Evolutionary conservation across 768 basidiomycete genomes (phyloP).

Genomic region (Leccinum sublutescens): DNA sequence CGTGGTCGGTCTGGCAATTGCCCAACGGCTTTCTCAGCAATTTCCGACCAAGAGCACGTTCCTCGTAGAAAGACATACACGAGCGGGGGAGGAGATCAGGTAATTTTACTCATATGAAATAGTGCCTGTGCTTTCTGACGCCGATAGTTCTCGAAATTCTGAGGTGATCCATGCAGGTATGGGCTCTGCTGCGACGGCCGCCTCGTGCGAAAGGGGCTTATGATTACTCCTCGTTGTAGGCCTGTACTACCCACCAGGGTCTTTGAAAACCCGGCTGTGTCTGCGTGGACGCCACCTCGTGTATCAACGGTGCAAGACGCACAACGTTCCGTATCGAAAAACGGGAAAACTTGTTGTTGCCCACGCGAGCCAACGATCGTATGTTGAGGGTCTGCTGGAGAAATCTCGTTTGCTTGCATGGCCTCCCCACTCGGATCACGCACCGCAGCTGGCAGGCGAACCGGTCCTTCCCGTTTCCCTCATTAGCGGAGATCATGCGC

Average conservation of each 20-base stretch:
- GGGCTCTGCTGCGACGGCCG: neutral
- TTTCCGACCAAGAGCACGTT: constrained; percentile 72
- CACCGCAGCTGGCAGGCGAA: constrained; percentile 21
- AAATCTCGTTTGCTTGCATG: constrained; percentile 58
- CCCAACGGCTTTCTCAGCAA: constrained; percentile 62
- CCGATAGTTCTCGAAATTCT: constrained; percentile 79
- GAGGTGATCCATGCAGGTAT: constrained; percentile 92
- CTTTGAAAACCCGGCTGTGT: constrained; percentile 84
- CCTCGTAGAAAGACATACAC: constrained; percentile 74
- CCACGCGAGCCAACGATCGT: constrained; percentile 57
- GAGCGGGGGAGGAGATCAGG: constrained; percentile 88
- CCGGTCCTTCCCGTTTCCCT: constrained; percentile 61
- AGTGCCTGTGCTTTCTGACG: neutral
- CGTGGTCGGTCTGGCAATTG: constrained; percentile 83
- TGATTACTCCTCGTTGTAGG: constrained; percentile 41
- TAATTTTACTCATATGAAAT: constrained; percentile 21
- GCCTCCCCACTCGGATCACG: constrained; percentile 41
- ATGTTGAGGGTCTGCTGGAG: constrained; percentile 65
- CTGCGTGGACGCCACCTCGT: constrained; percentile 82
- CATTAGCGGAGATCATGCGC: constrained; percentile 64
- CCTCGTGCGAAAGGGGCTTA: neutral
- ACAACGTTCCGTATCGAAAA: constrained; percentile 66
- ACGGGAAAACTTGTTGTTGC: constrained; percentile 92
- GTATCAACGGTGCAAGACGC: constrained; percentile 66
- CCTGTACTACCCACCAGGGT: constrained; percentile 78